Evolutionary conservation across 306 rosid species (phyloP).

Genomic region (Abrus pulchellus): DNA sequence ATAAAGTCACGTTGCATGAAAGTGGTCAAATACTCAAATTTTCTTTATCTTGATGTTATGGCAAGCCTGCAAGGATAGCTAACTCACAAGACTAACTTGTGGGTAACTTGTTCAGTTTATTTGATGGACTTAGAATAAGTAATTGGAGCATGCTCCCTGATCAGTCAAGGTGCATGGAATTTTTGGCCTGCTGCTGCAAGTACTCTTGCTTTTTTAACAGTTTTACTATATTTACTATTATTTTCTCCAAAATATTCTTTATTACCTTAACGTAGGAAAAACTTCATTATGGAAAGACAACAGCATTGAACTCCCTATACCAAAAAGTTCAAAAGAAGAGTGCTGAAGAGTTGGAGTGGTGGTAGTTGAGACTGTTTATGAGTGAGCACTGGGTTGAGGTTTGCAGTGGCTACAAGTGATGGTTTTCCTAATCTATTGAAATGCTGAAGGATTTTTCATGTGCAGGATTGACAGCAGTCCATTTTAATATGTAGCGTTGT

Average conservation of each 20-base stretch:
- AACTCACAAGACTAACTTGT: conserved; percentile 1
- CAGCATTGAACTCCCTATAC: not conserved
- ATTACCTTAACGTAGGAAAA: not conserved
- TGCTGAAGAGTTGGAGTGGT: not conserved
- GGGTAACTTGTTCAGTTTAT: not conserved
- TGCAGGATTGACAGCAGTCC: not conserved
- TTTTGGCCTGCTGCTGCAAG: not conserved
- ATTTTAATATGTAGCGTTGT: not conserved
- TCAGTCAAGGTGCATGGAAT: not conserved
- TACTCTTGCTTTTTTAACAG: not conserved
- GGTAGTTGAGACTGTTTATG: not conserved
- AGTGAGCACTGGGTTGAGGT: not conserved
- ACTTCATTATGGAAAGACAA: not conserved
- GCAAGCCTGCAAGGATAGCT: not conserved
- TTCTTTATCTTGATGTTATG: not conserved
- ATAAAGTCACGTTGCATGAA: not conserved
- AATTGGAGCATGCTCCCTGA: not conserved
- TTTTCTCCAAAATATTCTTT: not conserved
- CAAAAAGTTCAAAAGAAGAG: not conserved
- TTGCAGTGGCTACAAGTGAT: not conserved
- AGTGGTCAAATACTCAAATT: not conserved
- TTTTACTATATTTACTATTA: not conserved
- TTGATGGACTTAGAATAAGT: not conserved
- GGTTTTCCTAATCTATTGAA: not conserved
- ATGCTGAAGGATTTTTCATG: not conserved